Percentiles rank a stretch among this genome's conserved stretches.
These are phyloP conservation scores for Phytophthora boehmeriae DNA, from an alignment of 352 stramenopile genomes.

Conservation along the genomic window DNA sequence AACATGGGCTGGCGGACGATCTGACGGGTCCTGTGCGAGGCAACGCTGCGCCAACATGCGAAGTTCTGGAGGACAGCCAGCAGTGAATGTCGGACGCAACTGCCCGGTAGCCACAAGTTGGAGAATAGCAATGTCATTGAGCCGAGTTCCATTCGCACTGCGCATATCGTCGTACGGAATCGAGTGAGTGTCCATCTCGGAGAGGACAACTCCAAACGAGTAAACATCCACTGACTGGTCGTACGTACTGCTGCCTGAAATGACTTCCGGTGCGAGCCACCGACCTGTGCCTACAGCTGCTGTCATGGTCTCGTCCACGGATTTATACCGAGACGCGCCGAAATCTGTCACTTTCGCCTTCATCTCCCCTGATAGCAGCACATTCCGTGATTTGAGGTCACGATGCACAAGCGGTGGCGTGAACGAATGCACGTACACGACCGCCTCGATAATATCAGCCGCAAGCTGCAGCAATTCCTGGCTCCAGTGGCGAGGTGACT, in stretches of 20 bases:
- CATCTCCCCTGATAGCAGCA: conserved; percentile 45
- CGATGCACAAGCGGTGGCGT: conserved; percentile 57
- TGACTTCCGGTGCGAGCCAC: conserved; percentile 68
- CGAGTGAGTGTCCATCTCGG: conserved; percentile 58
- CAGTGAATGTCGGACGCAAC: conserved; percentile 37
- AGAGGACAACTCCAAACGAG: conserved; percentile 61
- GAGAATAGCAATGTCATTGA: conserved; percentile 55
- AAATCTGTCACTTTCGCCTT: conserved; percentile 73
- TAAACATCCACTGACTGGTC: conserved; percentile 60
- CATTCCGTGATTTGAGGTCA: conserved; percentile 66
- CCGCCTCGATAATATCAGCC: conserved; percentile 52
- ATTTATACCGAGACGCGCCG: conserved; percentile 50
- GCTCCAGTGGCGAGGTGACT: conserved; percentile 33
- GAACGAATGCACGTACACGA: conserved; percentile 71
- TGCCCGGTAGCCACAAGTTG: conserved; percentile 43
- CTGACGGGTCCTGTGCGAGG: conserved; percentile 31
- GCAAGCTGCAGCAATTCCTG: conserved; percentile 58
- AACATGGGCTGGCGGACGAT: conserved; percentile 47
- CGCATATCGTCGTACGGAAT: conserved; percentile 55
- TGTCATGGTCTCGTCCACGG: conserved; percentile 57
- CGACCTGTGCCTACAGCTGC: conserved; percentile 46
- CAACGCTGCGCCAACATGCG: conserved; percentile 37
- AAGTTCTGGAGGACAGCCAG: conserved; percentile 44
- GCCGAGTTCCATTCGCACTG: conserved; percentile 30
- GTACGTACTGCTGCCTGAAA: conserved; percentile 51